A percentile compares a stretch with the other conserved stretches of the same genome.
These are phyloP conservation scores for Eurotiales sp. DNA, from an alignment of 2,329 filamentous ascomycete genomes.

Conservation along the genomic window DNA sequence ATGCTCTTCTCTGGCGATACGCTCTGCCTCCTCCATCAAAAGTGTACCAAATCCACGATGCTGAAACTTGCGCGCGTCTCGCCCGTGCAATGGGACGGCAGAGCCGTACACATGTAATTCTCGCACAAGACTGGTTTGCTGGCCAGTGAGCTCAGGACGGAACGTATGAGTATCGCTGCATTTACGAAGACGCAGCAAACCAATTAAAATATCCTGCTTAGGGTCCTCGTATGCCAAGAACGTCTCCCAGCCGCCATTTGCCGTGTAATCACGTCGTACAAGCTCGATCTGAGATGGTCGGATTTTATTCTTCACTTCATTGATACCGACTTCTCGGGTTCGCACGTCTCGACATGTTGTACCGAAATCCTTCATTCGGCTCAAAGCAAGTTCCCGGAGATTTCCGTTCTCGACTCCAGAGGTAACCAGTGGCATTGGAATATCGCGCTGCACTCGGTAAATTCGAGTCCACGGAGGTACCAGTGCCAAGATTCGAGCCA, in stretches of 20 bases:
- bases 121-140: conserved; percentile 86
- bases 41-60: conserved; percentile 96
- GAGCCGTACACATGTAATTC: conserved; percentile 97
- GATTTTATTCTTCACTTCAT: conserved; percentile 99
- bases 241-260: conserved; percentile 97
- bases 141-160: conserved; percentile 76
- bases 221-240: conserved; percentile 98
- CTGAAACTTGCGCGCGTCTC: conserved; percentile 95
- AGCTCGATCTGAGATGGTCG: conserved; percentile 93
- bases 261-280: conserved; percentile 85
- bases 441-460: conserved; percentile 96
- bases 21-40: conserved; percentile 95
- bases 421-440: conserved; percentile 99
- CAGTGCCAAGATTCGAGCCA: conserved; percentile 90
- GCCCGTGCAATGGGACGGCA: conserved; percentile 92
- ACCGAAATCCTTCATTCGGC: conserved; percentile 99
- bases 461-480: conserved; percentile 98
- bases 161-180: conserved; percentile 91
- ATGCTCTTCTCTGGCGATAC: conserved; percentile 91
- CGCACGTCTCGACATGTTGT: conserved; percentile 95
- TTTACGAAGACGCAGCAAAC: conserved; percentile 80
- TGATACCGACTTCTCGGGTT: conserved; percentile 94
- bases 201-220: conserved; percentile 96
- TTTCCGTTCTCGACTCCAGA: conserved; percentile 98
- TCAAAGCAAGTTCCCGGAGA: conserved; percentile 83